A percentile compares a stretch with the other conserved stretches of the same genome.
These are phyloP conservation scores for Aspergillus niger DNA, from an alignment of 2,329 filamentous ascomycete genomes.

Conservation along the genomic window DNA sequence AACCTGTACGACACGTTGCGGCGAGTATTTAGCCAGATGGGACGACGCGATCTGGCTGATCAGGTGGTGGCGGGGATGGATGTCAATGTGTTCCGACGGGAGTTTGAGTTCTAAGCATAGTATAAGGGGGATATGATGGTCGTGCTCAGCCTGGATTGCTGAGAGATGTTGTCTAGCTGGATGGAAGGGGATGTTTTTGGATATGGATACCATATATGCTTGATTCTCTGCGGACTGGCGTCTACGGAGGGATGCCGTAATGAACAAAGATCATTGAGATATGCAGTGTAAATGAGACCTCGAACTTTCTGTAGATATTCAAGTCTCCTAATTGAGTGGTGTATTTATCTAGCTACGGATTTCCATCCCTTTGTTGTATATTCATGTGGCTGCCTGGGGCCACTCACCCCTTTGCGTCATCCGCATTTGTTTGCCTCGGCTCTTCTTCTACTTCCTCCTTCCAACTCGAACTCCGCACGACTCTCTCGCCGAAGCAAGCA, in stretches of 20 bases:
- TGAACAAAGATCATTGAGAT: background rate
- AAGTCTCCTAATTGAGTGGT: no score
- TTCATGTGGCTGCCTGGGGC: background rate
- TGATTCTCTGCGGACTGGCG: background rate
- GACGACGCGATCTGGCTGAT: slow-evolving; percentile 81
- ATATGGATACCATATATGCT: slow-evolving; percentile 1
- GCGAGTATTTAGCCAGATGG: slow-evolving; percentile 96
- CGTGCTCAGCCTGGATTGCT: background rate
- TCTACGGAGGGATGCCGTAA: background rate
- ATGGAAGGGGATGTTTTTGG: background rate
- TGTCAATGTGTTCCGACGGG: slow-evolving; percentile 80
- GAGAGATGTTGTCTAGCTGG: background rate
- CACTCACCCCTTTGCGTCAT: background rate
- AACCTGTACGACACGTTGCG: slow-evolving; percentile 94
- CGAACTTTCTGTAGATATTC: background rate
- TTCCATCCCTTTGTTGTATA: no score
- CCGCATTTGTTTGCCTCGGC: background rate
- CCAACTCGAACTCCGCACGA: no score
- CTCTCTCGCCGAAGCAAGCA: background rate
- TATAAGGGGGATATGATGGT: background rate
- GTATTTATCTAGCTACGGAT: no score
- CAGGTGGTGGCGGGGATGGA: slow-evolving; percentile 88
- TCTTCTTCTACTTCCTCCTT: background rate
- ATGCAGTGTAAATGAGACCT: background rate
- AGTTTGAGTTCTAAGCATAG: slow-evolving; percentile 78